Percentiles rank a stretch among this genome's conserved stretches.
Conservation (phyloP, 192 early-diverging fungal genomes). For the Spizellomyces punctatus region DNA sequence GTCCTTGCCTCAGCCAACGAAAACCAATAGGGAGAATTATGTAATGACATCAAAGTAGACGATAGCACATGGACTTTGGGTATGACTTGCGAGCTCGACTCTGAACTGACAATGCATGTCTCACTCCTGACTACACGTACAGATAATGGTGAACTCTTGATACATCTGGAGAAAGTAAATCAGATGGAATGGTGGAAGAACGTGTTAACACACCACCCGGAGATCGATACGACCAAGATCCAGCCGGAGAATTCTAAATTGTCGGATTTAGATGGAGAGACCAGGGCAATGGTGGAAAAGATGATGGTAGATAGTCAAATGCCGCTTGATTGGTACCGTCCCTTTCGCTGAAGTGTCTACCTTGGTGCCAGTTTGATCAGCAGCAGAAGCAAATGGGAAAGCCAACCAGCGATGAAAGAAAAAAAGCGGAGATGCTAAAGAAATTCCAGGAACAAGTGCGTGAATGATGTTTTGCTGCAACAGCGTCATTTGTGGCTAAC, state of each 20-base stretch:
- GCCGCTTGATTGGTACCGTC: not conserved
- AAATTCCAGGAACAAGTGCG: constrained; percentile 64
- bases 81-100: constrained; percentile 17
- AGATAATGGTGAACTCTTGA: constrained; percentile 68
- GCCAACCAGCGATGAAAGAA: constrained; percentile 76
- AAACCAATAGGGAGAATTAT: constrained; percentile 66
- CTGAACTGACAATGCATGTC: not conserved
- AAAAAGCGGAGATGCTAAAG: constrained; percentile 75
- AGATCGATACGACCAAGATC: constrained; percentile 88
- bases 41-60: constrained; percentile 69
- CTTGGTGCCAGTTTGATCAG: constrained; percentile 77
- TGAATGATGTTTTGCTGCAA: not conserved
- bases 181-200: constrained; percentile 87
- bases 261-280: constrained; percentile 85
- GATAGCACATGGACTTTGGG: constrained; percentile 83
- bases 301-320: constrained; percentile 75
- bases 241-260: constrained; percentile 89
- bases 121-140: not conserved
- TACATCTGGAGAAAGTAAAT: constrained; percentile 87
- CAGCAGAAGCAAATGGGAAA: constrained; percentile 77
- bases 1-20: constrained; percentile 6
- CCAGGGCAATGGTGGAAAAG: constrained; percentile 90
- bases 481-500: not conserved
- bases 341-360: not conserved
- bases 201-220: constrained; percentile 74